phyloP scores from a whole-genome alignment of 1,284 basidiomycete genomes.

The Ustilago shanxiensis region DNA sequence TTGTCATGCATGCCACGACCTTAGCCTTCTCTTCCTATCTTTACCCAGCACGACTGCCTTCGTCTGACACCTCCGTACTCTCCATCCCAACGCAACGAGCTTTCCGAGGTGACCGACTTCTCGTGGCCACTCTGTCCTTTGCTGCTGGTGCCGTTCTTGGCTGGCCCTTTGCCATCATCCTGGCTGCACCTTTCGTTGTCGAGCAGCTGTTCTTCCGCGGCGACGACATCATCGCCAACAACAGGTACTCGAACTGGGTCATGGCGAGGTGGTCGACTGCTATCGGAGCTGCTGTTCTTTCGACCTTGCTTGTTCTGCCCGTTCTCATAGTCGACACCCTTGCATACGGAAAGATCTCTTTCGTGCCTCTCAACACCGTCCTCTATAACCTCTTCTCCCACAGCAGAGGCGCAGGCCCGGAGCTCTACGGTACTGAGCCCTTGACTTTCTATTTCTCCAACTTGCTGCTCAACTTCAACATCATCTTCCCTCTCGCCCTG shows the following conservation, averaged over 20 bases:
- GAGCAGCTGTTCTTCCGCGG: conserved; percentile 88
- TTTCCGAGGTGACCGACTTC: conserved; percentile 58
- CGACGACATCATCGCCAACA: conserved; percentile 67
- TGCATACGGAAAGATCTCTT: conserved; percentile 82
- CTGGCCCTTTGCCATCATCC: conserved; percentile 92
- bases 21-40: conserved; percentile 84
- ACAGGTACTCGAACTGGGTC: conserved; percentile 23
- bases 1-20: conserved; percentile 90
- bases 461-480: conserved; percentile 91
- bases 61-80: conserved; percentile 36
- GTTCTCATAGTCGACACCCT: conserved; percentile 76
- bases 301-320: conserved; percentile 77
- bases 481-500: conserved; percentile 81
- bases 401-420: conserved; percentile 79
- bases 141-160: conserved; percentile 88
- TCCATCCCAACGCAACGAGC: conserved; percentile 39
- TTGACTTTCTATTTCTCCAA: conserved; percentile 72
- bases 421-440: conserved; percentile 93
- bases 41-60: conserved; percentile 74
- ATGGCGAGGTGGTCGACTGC: conserved; percentile 76
- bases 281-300: conserved; percentile 75
- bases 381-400: conserved; percentile 87
- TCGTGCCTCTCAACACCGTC: conserved; percentile 94
- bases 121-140: conserved; percentile 78
- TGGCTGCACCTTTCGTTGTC: conserved; percentile 88